phyloP scores from a whole-genome alignment of 495 filamentous ascomycete genomes.

The Trichoderma gamsii region DNA sequence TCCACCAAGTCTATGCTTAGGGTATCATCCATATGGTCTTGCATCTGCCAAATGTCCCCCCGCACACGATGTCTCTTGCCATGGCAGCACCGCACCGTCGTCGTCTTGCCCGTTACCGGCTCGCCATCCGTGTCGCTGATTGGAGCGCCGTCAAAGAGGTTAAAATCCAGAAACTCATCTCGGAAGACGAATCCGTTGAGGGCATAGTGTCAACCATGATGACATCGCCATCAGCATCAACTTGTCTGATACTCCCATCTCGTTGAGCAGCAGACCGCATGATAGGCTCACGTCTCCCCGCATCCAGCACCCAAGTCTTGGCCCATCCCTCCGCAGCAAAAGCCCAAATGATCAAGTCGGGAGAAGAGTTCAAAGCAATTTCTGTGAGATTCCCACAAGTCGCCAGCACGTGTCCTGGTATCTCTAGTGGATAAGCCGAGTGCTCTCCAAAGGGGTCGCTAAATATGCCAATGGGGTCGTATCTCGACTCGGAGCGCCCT shows the following conservation, averaged over 20 bases:
- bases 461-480: not conserved
- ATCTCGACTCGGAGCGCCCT: not conserved
- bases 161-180: not conserved
- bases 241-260: constrained; percentile 25
- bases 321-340: constrained; percentile 33
- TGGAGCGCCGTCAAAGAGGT: not conserved
- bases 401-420: constrained; percentile 34
- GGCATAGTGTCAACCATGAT: constrained; percentile 14
- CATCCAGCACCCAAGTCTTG: constrained; percentile 29
- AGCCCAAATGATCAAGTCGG: constrained; percentile 36
- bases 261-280: constrained; percentile 18
- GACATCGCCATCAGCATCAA: constrained; percentile 21
- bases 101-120: not conserved
- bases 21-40: not conserved
- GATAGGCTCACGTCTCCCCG: constrained; percentile 15
- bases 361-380: constrained; percentile 33
- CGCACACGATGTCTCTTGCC: not conserved
- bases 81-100: not conserved
- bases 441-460: not conserved
- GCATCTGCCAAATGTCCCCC: not conserved
- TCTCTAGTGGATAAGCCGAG: constrained; percentile 22
- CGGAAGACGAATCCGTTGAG: not conserved
- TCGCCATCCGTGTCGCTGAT: not conserved
- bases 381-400: constrained; percentile 30
- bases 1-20: not conserved